Percentiles rank a stretch among this genome's conserved stretches.
Evolutionary conservation across 2,329 filamentous ascomycete genomes (phyloP).

Genomic region (Leptographium galeiforme): DNA sequence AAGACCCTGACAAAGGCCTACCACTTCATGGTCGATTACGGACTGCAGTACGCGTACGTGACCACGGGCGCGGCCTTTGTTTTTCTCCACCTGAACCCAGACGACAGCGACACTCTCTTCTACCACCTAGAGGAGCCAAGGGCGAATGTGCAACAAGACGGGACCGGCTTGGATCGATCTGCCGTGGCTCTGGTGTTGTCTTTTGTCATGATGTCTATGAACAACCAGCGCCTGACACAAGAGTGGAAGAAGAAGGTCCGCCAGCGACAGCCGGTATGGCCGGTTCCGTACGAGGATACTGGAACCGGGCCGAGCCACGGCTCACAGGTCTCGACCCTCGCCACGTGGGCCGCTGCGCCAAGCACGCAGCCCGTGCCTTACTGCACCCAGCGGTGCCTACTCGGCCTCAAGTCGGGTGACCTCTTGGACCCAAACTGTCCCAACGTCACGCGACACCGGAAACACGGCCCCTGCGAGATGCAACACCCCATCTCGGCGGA

Average conservation of each 20-base stretch:
- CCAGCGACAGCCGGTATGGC: background rate
- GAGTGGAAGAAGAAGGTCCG: background rate
- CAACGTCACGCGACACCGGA: background rate
- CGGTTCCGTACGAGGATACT: background rate
- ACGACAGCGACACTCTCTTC: background rate
- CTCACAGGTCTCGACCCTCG: too few relatives aligned
- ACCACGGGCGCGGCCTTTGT: slow-evolving; percentile 1
- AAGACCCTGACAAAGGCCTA: slow-evolving; percentile 1
- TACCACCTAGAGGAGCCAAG: slow-evolving; percentile 3
- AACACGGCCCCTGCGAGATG: background rate
- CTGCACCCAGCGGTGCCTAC: background rate
- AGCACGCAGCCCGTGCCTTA: background rate
- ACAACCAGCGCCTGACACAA: background rate
- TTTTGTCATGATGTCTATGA: slow-evolving; percentile 2
- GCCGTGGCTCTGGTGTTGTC: slow-evolving; percentile 2
- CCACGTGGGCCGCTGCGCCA: too few relatives aligned
- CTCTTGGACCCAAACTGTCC: background rate
- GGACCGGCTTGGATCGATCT: background rate
- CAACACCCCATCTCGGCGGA: background rate
- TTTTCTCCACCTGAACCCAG: background rate
- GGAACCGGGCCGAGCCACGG: background rate
- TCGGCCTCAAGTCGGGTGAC: background rate
- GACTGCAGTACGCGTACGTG: slow-evolving; percentile 3
- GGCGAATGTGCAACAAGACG: background rate
- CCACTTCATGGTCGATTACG: slow-evolving; percentile 6